Conservation (phyloP, 1,139 yeast genomes). For the Nakaseomyces uthaithaninus region DNA sequence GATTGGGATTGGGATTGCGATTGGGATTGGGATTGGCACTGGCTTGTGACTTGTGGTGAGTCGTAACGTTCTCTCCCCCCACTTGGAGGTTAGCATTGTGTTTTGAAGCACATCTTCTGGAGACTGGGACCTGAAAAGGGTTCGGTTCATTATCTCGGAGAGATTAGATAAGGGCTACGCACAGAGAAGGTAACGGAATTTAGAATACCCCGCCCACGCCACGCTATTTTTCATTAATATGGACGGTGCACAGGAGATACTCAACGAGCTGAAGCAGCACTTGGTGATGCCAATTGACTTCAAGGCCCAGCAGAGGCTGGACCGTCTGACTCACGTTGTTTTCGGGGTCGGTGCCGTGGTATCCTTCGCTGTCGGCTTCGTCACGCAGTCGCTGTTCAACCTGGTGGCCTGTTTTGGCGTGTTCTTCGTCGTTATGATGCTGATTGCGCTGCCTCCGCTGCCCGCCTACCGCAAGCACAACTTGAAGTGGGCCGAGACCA, state of each 20-base stretch:
- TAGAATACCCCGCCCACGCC: too few relatives aligned
- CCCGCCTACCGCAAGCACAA: slow-evolving; percentile 23
- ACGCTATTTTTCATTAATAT: too few relatives aligned
- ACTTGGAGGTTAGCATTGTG: too few relatives aligned
- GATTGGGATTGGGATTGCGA: too few relatives aligned
- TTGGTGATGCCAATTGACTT: slow-evolving; percentile 29
- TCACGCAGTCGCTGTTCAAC: slow-evolving; percentile 21
- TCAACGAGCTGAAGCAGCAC: slow-evolving; percentile 23
- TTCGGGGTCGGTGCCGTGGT: slow-evolving; percentile 19
- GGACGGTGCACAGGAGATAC: slow-evolving; percentile 14
- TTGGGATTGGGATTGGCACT: too few relatives aligned
- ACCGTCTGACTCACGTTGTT: slow-evolving; percentile 13
- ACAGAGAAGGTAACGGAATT: too few relatives aligned
- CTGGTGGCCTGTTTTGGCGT: slow-evolving; percentile 16
- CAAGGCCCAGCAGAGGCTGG: slow-evolving; percentile 21
- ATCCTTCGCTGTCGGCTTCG: slow-evolving; percentile 21
- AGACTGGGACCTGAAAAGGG: too few relatives aligned
- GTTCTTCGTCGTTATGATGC: slow-evolving; percentile 14
- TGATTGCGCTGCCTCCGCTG: slow-evolving; percentile 25
- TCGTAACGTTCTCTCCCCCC: too few relatives aligned
- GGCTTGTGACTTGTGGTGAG: too few relatives aligned
- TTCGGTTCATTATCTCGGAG: too few relatives aligned
- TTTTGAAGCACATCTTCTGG: too few relatives aligned
- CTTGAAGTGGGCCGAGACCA: slow-evolving; percentile 24
- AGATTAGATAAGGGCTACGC: too few relatives aligned